Percentiles rank a stretch among this genome's conserved stretches.
Conservation (phyloP, 805 yeast genomes). For the Isabelozyma heimii region DNA sequence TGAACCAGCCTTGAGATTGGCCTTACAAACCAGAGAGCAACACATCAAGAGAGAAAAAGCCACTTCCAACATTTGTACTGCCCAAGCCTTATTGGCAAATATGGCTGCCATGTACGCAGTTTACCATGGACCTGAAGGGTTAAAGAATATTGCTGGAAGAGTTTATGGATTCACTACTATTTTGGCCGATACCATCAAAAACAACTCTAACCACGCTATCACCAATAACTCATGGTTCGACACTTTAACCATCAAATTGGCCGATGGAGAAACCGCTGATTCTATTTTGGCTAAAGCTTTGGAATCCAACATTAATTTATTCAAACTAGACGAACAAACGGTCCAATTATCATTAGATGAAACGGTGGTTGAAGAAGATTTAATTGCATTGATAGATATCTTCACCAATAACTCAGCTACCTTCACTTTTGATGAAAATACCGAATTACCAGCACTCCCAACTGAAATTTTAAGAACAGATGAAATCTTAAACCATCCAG, state of each 20-base stretch:
- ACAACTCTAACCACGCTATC: constrained; percentile 41
- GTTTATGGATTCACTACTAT: constrained; percentile 71
- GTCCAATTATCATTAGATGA: constrained; percentile 90
- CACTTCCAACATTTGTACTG: constrained; percentile 96
- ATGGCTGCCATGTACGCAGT: constrained; percentile 95
- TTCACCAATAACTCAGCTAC: constrained; percentile 44
- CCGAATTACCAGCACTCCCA: constrained; percentile 51
- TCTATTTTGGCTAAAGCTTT: constrained; percentile 58
- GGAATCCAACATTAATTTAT: constrained; percentile 70
- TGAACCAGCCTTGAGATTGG: constrained; percentile 83
- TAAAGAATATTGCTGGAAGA: constrained; percentile 72
- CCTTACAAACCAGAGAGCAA: constrained; percentile 97
- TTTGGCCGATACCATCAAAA: constrained; percentile 57
- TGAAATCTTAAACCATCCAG: constrained; percentile 62
- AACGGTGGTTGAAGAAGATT: constrained; percentile 65
- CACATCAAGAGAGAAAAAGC: constrained; percentile 98
- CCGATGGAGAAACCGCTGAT: constrained; percentile 49
- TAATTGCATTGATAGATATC: constrained; percentile 52
- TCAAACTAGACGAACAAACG: constrained; percentile 55
- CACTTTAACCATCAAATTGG: constrained; percentile 68
- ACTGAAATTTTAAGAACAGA: constrained; percentile 52
- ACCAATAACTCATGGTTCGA: constrained; percentile 75
- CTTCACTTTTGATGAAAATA: constrained; percentile 7
- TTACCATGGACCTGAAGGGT: constrained; percentile 91
- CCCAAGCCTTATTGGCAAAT: constrained; percentile 94